Conservation (phyloP, 805 yeast genomes). For the Spathaspora girioi region DNA sequence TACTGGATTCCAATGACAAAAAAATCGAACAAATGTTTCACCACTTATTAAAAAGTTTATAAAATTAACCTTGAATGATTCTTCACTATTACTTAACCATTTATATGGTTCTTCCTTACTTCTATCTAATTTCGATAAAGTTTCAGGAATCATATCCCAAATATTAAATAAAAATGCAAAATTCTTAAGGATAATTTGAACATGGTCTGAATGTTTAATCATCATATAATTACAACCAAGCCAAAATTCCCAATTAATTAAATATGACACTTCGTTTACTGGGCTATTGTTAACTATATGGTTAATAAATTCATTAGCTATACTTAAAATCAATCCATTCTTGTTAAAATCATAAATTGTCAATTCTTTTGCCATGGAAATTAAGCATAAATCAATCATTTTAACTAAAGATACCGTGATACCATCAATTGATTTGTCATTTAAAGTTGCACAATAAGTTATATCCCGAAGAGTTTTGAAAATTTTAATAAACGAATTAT, state of each 20-base stretch:
- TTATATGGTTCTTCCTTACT: conserved; percentile 3
- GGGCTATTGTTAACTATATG: conserved; percentile 21
- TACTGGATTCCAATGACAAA: conserved; percentile 79
- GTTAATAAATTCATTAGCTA: conserved; percentile 36
- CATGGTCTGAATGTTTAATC: conserved; percentile 56
- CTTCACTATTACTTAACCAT: conserved; percentile 41
- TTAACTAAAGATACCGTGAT: conserved; percentile 13
- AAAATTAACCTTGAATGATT: conserved; percentile 46
- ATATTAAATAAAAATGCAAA: conserved; percentile 65
- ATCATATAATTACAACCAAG: conserved; percentile 52
- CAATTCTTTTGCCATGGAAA: conserved; percentile 30
- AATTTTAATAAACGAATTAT: conserved; percentile 37
- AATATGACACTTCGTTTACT: conserved; percentile 4
- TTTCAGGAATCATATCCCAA: conserved; percentile 65
- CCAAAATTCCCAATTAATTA: conserved; percentile 78
- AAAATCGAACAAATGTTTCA: conserved; percentile 50
- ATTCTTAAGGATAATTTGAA: conserved; percentile 59
- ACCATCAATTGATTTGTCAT: conserved; percentile 4
- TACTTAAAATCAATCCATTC: conserved; percentile 37
- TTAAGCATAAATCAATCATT: conserved; percentile 32
- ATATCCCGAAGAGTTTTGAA: conserved; percentile 38
- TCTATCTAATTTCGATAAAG: conserved; percentile 12
- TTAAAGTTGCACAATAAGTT: conserved; percentile 15
- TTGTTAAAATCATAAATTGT: conserved; percentile 36
- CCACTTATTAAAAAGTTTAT: conserved; percentile 52